A percentile compares a stretch with the other conserved stretches of the same genome.
Evolutionary conservation across 2,329 filamentous ascomycete genomes (phyloP).

Genomic region (Penicillium sumatraense): DNA sequence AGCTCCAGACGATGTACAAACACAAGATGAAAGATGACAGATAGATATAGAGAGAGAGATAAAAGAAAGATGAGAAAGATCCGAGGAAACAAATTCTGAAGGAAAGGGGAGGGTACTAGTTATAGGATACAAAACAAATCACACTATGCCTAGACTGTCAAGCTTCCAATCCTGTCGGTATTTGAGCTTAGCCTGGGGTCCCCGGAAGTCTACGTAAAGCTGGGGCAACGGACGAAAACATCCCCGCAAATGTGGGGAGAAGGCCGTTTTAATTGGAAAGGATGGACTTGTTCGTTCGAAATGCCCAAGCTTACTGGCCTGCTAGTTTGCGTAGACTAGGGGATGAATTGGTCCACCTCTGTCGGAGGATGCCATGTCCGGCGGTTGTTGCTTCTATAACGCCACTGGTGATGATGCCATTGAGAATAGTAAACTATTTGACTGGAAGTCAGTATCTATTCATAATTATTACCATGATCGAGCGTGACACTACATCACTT

Average conservation of each 20-base stretch:
- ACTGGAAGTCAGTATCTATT: too few relatives aligned
- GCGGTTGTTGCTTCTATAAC: background rate
- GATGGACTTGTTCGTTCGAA: background rate
- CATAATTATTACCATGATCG: too few relatives aligned
- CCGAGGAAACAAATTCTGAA: background rate
- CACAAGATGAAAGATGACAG: background rate
- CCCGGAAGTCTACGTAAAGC: constrained; percentile 17
- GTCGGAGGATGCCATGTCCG: constrained; percentile 15
- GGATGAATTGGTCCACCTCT: background rate
- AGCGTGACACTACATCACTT: too few relatives aligned
- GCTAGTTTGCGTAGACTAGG: background rate
- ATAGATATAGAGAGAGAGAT: background rate
- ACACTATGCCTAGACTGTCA: constrained; percentile 7
- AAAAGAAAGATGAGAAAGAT: background rate
- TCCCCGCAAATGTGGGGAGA: constrained; percentile 14
- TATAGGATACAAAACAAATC: background rate
- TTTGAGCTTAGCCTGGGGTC: constrained; percentile 11
- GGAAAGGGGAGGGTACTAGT: background rate
- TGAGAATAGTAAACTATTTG: too few relatives aligned
- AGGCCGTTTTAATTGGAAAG: background rate
- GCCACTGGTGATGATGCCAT: background rate
- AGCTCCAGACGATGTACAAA: background rate
- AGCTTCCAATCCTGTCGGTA: background rate
- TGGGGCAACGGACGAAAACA: constrained; percentile 9
- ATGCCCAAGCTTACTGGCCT: background rate